These are phyloP conservation scores for Chaetoceros muelleri DNA, from an alignment of 108 stramenopile genomes.

Conservation along the genomic window DNA sequence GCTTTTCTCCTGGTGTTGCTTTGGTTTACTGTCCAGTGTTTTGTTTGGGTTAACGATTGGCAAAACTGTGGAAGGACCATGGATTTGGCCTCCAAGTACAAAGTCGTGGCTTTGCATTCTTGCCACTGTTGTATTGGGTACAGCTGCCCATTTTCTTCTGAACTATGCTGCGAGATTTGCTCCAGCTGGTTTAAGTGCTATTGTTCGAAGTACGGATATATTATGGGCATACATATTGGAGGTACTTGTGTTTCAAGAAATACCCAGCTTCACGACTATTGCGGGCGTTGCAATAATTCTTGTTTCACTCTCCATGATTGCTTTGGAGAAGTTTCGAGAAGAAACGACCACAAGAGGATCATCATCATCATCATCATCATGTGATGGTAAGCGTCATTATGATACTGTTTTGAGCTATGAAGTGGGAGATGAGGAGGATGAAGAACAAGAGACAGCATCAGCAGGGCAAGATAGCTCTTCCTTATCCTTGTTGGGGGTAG, in stretches of 20 bases:
- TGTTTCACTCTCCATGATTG: conserved; percentile 16
- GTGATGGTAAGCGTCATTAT: no score
- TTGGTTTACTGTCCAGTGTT: conserved; percentile 11
- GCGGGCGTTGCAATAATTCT: conserved; percentile 15
- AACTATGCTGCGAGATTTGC: conserved; percentile 29
- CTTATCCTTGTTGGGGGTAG: no score
- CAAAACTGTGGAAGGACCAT: conserved; percentile 4
- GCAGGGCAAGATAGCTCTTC: no score
- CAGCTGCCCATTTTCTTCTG: conserved; percentile 22
- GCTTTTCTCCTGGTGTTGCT: conserved; percentile 25
- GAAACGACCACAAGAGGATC: no score
- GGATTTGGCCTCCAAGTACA: conserved; percentile 17
- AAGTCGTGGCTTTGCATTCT: conserved; percentile 13
- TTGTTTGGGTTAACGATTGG: conserved; percentile 7
- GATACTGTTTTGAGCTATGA: no score
- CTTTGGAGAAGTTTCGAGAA: conserved; percentile 12
- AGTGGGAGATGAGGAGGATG: no score
- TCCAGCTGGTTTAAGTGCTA: conserved; percentile 21
- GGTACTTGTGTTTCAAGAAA: conserved; percentile 17
- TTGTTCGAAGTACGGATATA: conserved; percentile 25
- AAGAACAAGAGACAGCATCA: no score
- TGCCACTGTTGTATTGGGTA: conserved; percentile 17
- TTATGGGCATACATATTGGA: conserved; percentile 23
- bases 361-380: no score
- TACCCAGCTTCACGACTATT: conserved; percentile 7